Conservation (phyloP, 805 yeast species). For the Helenozyma rhizophorensis region DNA sequence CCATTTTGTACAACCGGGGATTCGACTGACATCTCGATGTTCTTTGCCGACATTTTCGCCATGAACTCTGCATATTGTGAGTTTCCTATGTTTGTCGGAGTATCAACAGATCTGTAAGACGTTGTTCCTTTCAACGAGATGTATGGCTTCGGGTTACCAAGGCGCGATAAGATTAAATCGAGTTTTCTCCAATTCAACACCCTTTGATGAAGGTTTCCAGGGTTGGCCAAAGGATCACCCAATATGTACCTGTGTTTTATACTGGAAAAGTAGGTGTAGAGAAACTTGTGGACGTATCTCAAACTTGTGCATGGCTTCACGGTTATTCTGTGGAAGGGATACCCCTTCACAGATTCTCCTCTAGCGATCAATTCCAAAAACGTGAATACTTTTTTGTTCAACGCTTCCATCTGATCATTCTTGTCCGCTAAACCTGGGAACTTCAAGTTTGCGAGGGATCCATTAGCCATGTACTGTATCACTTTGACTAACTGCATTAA, state of each 20-base stretch:
- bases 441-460: slow-evolving; percentile 60
- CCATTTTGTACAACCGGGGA: slow-evolving; percentile 54
- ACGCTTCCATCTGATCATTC: slow-evolving; percentile 32
- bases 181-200: slow-evolving; percentile 30
- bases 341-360: slow-evolving; percentile 7
- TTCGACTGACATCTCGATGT: slow-evolving; percentile 42
- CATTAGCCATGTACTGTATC: slow-evolving; percentile 83
- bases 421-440: slow-evolving; percentile 51
- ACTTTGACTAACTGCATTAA: slow-evolving; percentile 77
- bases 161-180: slow-evolving; percentile 43
- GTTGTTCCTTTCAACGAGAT: slow-evolving; percentile 55
- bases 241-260: slow-evolving; percentile 28
- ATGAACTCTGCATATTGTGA: slow-evolving; percentile 65
- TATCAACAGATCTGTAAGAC: slow-evolving; percentile 37
- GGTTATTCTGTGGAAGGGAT: slow-evolving; percentile 23
- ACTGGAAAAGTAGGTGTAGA: slow-evolving; percentile 29
- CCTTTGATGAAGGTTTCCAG: slow-evolving; percentile 17
- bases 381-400: slow-evolving; percentile 24
- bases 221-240: slow-evolving; percentile 15
- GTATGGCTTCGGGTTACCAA: slow-evolving; percentile 59
- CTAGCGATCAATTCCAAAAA: slow-evolving; percentile 26
- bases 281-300: slow-evolving; percentile 37
- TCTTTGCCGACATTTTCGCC: slow-evolving; percentile 58
- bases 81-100: slow-evolving; percentile 43
- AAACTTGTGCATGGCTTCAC: slow-evolving; percentile 34